A percentile compares a stretch with the other conserved stretches of the same genome.
Evolutionary conservation across 2,329 filamentous ascomycete genomes (phyloP).

Genomic region (Talaromyces sp.): DNA sequence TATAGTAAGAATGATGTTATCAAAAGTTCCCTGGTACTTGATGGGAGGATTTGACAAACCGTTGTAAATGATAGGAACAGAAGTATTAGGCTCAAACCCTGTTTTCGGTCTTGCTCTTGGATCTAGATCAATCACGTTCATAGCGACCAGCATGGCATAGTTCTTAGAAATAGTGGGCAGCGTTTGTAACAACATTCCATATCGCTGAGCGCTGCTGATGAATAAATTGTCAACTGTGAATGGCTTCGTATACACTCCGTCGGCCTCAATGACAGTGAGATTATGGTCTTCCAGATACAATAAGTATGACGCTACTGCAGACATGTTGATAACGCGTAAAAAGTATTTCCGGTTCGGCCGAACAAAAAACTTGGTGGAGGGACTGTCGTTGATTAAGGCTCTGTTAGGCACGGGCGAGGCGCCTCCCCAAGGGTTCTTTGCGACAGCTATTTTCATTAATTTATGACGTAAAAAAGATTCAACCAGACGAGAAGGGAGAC

Average conservation of each 20-base stretch:
- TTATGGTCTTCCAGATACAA: constrained; percentile 47
- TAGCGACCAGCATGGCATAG: neutral
- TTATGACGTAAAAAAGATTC: constrained; percentile 36
- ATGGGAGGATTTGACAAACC: neutral
- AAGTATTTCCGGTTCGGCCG: constrained; percentile 65
- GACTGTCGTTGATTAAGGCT: constrained; percentile 62
- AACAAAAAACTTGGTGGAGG: constrained; percentile 52
- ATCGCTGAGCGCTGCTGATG: constrained; percentile 60
- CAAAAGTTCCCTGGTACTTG: neutral
- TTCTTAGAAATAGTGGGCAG: neutral
- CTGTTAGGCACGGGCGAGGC: constrained; percentile 62
- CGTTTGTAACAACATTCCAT: constrained; percentile 34
- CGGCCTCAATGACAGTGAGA: constrained; percentile 65
- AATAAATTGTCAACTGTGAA: constrained; percentile 59
- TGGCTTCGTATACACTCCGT: constrained; percentile 62
- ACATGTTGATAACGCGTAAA: constrained; percentile 67
- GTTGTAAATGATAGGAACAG: neutral
- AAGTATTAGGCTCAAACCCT: neutral
- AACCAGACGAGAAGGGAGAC: neutral
- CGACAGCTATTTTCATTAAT: constrained; percentile 30
- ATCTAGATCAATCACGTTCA: neutral
- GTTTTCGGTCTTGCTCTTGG: neutral
- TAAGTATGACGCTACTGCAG: constrained; percentile 56
- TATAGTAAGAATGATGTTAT: neutral
- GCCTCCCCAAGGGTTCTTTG: constrained; percentile 44